phyloP scores from a whole-genome alignment of 139 green algal genomes.

The Chloropicon primus region DNA sequence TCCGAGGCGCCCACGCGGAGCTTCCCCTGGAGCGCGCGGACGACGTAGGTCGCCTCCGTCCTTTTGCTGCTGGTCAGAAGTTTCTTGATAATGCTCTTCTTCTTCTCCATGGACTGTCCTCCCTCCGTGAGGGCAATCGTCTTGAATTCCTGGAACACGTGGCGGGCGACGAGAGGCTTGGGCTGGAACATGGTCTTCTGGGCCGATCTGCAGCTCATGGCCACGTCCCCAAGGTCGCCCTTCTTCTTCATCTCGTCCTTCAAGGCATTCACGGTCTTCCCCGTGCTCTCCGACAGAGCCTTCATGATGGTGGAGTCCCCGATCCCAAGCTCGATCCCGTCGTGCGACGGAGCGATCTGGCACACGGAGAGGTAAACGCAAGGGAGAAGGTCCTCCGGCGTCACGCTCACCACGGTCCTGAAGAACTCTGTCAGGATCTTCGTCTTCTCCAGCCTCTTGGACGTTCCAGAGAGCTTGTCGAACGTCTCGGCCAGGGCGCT shows the following conservation, averaged over 20 bases:
- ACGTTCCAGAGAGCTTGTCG: constrained; percentile 35
- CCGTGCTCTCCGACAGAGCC: constrained; percentile 65
- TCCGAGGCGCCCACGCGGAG: constrained; percentile 92
- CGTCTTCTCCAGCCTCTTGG: constrained; percentile 56
- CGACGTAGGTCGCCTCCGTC: constrained; percentile 69
- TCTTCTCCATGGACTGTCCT: neutral
- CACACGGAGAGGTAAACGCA: constrained; percentile 86
- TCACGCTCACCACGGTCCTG: constrained; percentile 56
- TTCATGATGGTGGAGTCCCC: constrained; percentile 87
- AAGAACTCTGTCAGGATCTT: constrained; percentile 57
- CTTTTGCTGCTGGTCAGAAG: constrained; percentile 64
- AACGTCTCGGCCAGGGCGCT: constrained; percentile 60
- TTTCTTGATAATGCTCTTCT: constrained; percentile 54
- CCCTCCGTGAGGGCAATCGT: constrained; percentile 41
- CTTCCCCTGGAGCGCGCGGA: constrained; percentile 65
- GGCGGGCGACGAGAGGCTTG: constrained; percentile 29
- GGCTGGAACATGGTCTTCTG: constrained; percentile 35
- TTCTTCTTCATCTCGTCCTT: constrained; percentile 61
- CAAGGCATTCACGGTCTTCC: constrained; percentile 62
- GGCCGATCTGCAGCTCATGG: constrained; percentile 26
- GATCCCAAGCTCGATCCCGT: constrained; percentile 87
- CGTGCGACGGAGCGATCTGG: constrained; percentile 71
- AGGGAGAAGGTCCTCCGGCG: constrained; percentile 67
- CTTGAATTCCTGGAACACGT: constrained; percentile 46
- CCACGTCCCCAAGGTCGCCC: constrained; percentile 85